phyloP scores from a whole-genome alignment of 163 green algal genomes.

The Scenedesmus sp. region DNA sequence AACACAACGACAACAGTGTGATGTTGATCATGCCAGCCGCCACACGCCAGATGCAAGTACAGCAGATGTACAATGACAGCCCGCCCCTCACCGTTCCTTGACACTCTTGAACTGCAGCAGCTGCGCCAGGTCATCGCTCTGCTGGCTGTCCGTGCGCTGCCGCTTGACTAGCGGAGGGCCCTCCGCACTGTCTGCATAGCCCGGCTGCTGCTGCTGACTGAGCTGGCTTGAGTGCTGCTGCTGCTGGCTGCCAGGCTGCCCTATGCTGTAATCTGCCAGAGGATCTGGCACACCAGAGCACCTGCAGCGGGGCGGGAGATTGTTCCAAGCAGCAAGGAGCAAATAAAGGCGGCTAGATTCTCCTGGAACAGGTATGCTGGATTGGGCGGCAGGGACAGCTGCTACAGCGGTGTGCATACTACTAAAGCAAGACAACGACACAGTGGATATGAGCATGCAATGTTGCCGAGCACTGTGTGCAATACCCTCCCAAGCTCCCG shows the following conservation, averaged over 20 bases:
- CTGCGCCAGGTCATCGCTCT: conserved; percentile 34
- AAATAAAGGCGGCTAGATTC: no score
- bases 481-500: no score
- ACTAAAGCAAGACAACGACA: no score
- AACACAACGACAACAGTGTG: background rate
- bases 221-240: background rate
- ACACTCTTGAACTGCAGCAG: conserved; percentile 56
- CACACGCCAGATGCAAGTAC: background rate
- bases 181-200: conserved; percentile 8
- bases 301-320: conserved; percentile 10
- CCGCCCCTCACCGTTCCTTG: conserved; percentile 25
- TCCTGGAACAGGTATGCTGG: no score
- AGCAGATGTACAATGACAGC: background rate
- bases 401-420: no score
- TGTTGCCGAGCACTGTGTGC: no score
- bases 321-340: background rate
- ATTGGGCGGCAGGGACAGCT: no score
- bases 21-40: background rate
- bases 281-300: conserved; percentile 51
- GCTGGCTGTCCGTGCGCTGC: background rate
- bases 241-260: background rate
- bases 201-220: conserved; percentile 43
- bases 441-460: no score
- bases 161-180: background rate
- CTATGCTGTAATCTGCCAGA: background rate